phyloP scores from a whole-genome alignment of 106 monocot species.

The Phalaenopsis aphrodite region DNA sequence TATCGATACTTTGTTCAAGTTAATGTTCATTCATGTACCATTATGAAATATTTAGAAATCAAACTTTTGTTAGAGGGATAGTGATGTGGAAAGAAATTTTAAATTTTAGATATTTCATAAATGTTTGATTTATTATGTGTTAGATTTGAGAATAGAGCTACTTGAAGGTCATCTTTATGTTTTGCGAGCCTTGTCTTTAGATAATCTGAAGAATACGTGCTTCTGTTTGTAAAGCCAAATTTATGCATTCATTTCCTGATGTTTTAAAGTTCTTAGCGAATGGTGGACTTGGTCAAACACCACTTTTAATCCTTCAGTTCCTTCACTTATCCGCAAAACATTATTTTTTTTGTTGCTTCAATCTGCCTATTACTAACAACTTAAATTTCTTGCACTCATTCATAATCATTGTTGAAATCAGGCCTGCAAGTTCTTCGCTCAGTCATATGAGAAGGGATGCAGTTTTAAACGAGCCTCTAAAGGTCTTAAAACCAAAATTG shows the following conservation, averaged over 20 bases:
- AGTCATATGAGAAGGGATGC: constrained; percentile 11
- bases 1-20: neutral
- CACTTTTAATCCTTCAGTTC: neutral
- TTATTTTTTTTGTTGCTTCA: neutral
- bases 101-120: too few relatives aligned
- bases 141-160: neutral
- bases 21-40: neutral
- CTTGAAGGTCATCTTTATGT: neutral
- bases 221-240: neutral
- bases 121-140: too few relatives aligned
- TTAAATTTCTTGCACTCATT: neutral
- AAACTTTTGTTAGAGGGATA: too few relatives aligned
- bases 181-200: neutral
- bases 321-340: neutral
- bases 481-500: constrained; percentile 24
- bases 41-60: neutral
- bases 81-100: too few relatives aligned
- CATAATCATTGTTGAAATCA: constrained; percentile 16
- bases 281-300: too few relatives aligned
- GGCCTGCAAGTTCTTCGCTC: constrained; percentile 16
- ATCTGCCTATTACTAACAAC: neutral
- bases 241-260: neutral
- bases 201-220: neutral
- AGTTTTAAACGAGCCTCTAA: constrained; percentile 16
- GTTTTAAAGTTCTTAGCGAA: neutral